Percentiles rank a stretch among this genome's conserved stretches.
phyloP scores from a whole-genome alignment of 352 stramenopile genomes.

The Globisporangium barbulae region DNA sequence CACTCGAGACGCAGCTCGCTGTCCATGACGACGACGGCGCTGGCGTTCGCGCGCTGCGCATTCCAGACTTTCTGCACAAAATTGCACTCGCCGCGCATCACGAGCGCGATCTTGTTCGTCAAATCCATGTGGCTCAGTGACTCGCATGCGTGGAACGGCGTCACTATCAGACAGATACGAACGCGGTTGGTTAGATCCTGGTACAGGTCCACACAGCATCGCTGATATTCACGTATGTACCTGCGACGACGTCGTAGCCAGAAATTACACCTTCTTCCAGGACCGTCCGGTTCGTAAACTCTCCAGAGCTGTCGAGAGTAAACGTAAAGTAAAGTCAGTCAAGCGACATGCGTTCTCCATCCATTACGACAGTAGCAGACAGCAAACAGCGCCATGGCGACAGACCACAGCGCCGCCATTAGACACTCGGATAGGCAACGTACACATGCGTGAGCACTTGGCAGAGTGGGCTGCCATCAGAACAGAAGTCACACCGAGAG shows the following conservation, averaged over 20 bases:
- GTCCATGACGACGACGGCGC: slow-evolving; percentile 77
- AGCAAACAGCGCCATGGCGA: too few species aligned
- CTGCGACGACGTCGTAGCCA: slow-evolving; percentile 40
- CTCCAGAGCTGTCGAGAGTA: slow-evolving; percentile 39
- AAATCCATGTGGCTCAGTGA: slow-evolving; percentile 41
- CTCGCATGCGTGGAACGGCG: slow-evolving; percentile 62
- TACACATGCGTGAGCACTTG: slow-evolving; percentile 69
- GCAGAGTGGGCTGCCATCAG: slow-evolving; percentile 33
- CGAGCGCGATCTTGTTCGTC: slow-evolving; percentile 62
- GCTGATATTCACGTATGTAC: slow-evolving; percentile 9
- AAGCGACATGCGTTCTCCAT: not conserved
- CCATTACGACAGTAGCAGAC: not conserved
- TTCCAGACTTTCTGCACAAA: slow-evolving; percentile 53
- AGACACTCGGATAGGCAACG: slow-evolving; percentile 9
- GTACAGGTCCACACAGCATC: not conserved
- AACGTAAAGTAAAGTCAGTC: not conserved
- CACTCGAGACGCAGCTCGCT: slow-evolving; percentile 52
- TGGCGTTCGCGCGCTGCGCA: slow-evolving; percentile 57
- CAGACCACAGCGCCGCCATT: not conserved
- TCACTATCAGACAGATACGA: slow-evolving; percentile 19
- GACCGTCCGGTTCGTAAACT: slow-evolving; percentile 65
- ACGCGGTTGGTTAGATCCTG: not conserved
- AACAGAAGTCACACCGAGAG: not conserved
- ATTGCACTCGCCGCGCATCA: slow-evolving; percentile 71
- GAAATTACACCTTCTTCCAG: slow-evolving; percentile 33